These are phyloP conservation scores for Hordeum marinum DNA, from an alignment of 176 grass and related monocot genomes.

Conservation along the genomic window DNA sequence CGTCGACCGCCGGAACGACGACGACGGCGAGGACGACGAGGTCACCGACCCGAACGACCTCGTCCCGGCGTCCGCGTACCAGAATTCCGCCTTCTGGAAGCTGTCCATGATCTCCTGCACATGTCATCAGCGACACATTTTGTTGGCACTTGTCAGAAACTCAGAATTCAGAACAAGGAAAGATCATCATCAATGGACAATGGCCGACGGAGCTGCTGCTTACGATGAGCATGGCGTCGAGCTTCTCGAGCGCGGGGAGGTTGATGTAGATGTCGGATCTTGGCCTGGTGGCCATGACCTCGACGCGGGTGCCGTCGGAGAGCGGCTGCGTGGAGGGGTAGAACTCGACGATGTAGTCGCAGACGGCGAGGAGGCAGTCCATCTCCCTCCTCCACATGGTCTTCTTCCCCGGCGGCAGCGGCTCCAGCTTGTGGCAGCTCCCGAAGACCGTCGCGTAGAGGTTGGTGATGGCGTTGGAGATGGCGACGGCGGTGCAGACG, in stretches of 20 bases:
- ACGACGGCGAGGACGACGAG: slow-evolving; percentile 51
- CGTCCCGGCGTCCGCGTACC: slow-evolving; percentile 86
- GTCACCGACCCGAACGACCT: slow-evolving; percentile 56
- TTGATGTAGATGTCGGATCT: slow-evolving; percentile 97
- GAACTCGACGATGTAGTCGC: slow-evolving; percentile 96
- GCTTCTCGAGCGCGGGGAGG: slow-evolving; percentile 89
- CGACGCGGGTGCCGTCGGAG: slow-evolving; percentile 75
- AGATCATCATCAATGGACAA: neutral
- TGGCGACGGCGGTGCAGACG: slow-evolving; percentile 88
- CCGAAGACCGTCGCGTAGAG: slow-evolving; percentile 97
- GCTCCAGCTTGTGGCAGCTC: slow-evolving; percentile 77
- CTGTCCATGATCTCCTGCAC: slow-evolving; percentile 84
- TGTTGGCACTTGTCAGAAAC: neutral
- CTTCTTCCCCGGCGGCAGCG: slow-evolving; percentile 81
- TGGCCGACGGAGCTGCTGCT: neutral
- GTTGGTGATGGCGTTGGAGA: slow-evolving; percentile 99
- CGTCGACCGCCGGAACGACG: slow-evolving; percentile 64
- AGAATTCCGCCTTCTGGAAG: slow-evolving; percentile 91
- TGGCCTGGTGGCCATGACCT: slow-evolving; percentile 92
- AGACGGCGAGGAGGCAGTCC: slow-evolving; percentile 92
- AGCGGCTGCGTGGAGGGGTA: slow-evolving; percentile 75
- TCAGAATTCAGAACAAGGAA: neutral
- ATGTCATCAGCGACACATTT: neutral
- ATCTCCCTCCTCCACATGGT: slow-evolving; percentile 95
- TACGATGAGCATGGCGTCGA: slow-evolving; percentile 92